Evolutionary conservation across 2,329 filamentous ascomycete genomes (phyloP), one percentile per base, ranked within the genome.

Genomic region (Xylaria multiplex): DNA sequence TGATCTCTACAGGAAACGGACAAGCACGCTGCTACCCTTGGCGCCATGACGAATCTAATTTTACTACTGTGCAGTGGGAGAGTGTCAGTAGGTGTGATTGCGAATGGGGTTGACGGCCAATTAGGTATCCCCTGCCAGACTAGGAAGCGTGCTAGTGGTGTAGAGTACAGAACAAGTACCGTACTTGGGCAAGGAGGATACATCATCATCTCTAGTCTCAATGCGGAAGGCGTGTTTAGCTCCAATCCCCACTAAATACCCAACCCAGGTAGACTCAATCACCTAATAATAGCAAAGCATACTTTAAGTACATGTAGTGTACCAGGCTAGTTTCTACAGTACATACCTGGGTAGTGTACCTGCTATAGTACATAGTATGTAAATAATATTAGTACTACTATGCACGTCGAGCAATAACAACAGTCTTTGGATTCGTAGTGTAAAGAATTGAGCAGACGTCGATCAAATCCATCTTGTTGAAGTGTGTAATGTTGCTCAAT

Each of bases 131-230:
- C 60, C 37, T 43, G 19, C 60, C 58, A 62, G 62, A 70, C 62
- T 58, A 62, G 32, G 55, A 16, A 52, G n/a, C 6, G 48, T 42
- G 22, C 45, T 45, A 45, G 13, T 35, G 37, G 16, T 27, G 27
- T 27, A 27, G 27, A 7, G 14, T 40, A 40, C 37, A 5, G 37
- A 52, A 37, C 19, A 67, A 64, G 60, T 67, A 56, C 59, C 52
- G 62, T 64, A 57, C 69, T 62, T 63, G 54, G 62, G 63, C 30
- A 64, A 66, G 57, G 68, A 61, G 63, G 65, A 62, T 64, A 32
- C 56, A 61, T 59, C 48, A 45, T 54, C n/a, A 22, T 37, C 40
- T 46, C 59, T 40, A 63, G 60, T 66, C 67, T 59, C 43, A 55
- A 70, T 63, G 11, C 22, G 64, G 64, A 70, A 70, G 61, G 67